phyloP scores from a whole-genome alignment of 2,329 filamentous ascomycete species.

The Cordyceps farinosa region DNA sequence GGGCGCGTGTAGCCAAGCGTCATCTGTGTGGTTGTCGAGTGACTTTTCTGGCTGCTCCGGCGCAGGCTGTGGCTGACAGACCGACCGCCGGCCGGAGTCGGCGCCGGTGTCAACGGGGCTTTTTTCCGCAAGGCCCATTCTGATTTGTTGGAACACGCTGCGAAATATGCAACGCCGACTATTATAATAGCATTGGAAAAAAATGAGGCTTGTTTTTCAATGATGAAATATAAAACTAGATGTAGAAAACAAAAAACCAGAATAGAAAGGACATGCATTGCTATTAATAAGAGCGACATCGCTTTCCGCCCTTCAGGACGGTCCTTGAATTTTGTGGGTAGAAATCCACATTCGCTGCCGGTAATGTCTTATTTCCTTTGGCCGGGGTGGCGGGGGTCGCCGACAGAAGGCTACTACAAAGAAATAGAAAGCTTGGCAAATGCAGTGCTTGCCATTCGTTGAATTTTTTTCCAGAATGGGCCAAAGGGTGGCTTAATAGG shows the following conservation, averaged over 20 bases:
- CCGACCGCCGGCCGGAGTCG: neutral
- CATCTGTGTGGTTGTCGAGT: neutral
- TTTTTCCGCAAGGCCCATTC: neutral
- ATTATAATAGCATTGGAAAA: neutral
- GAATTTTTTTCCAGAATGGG: neutral
- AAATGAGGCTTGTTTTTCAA: neutral
- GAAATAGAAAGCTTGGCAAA: neutral
- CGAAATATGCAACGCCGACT: neutral
- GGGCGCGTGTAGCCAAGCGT: neutral
- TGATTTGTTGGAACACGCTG: neutral
- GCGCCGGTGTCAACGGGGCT: neutral
- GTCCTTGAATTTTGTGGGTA: neutral
- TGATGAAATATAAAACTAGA: neutral
- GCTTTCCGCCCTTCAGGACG: neutral
- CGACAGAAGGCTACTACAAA: neutral
- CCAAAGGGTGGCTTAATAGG: too few relatives aligned
- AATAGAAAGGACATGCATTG: too few relatives aligned
- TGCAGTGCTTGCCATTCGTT: neutral
- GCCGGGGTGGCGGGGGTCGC: neutral
- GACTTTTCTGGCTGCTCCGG: neutral
- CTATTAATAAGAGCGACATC: slow-evolving; percentile 2
- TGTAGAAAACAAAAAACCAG: neutral
- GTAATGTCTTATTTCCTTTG: neutral
- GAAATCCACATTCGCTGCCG: neutral
- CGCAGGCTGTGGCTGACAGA: neutral